Evolutionary conservation across 371 early-diverging fungal species (phyloP), one percentile per base, ranked within the genome.

Genomic region (Mortierella sp.): DNA sequence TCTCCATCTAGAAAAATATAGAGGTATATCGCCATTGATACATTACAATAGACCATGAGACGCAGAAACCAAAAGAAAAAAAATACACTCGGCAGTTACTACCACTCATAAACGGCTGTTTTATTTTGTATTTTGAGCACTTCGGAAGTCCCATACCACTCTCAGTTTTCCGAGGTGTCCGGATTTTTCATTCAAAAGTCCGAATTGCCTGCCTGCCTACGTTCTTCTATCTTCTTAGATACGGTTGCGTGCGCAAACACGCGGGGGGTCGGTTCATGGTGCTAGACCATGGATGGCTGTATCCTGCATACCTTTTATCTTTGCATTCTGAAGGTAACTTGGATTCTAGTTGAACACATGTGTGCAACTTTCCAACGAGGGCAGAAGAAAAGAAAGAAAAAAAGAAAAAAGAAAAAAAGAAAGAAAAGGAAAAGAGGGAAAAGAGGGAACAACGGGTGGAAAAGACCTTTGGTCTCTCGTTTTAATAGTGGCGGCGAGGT

Each of bases 11-110:
- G 5, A 16, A 32, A 32, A 16, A 63, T 7, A 35, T 6, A 5
- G 21, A 51, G 21, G 68, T 68, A 68, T 68, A 41, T 68, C 46
- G 48, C 48, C 48, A 48, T 71, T 46, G 46, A 71, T 46, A 71
- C 43, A 71, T 71, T 48, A 46, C 14, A 46, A 11, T 5, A 71
- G 48, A 71, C 32, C 71, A 48, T 71, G 27, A 48, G 48, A 71
- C 18, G 27, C 16, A 16, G 44, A 43, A 46, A 3, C 10, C 7
- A 46, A 71, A 41, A 7, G 7, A 41, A 21, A 18, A 70, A 43
- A 7, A 4, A n/a, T 63, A 63, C 60, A 29, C 29, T 35, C 18
- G 35, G 38, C 32, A 32, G 35, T 35, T 35, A 63, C 3, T 24
- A 35, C 41, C 6, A 21, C 24, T 24, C 43, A 41, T 41, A 0